These are phyloP conservation scores for Pyrenopolyporus hunteri DNA, from an alignment of 495 filamentous ascomycete genomes.

Conservation along the genomic window DNA sequence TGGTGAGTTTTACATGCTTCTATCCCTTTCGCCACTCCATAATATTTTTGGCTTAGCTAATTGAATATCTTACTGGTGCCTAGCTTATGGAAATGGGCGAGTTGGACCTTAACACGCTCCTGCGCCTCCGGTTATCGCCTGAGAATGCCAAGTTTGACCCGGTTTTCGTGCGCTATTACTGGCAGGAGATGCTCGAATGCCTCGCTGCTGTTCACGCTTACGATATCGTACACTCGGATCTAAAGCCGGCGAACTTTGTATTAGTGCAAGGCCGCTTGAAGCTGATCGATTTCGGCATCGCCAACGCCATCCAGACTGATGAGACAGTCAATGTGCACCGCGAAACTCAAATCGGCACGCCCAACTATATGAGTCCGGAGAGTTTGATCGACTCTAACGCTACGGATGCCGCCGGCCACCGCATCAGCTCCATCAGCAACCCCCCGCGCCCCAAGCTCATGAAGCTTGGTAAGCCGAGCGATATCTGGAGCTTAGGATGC, in stretches of 20 bases:
- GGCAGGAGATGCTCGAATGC: conserved; percentile 99
- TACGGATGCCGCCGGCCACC: conserved; percentile 56
- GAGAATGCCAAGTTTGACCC: conserved; percentile 81
- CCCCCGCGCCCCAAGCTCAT: conserved; percentile 72
- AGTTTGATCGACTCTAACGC: conserved; percentile 84
- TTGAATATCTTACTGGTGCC: background rate
- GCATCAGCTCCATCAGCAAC: conserved; percentile 34
- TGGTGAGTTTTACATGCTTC: conserved; percentile 59
- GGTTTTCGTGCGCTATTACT: conserved; percentile 93
- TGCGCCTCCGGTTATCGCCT: conserved; percentile 69
- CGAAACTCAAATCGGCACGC: conserved; percentile 91
- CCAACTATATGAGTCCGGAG: conserved; percentile 99
- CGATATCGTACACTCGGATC: conserved; percentile 94
- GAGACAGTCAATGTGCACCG: conserved; percentile 97
- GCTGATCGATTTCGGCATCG: conserved; percentile 95
- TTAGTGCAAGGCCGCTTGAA: conserved; percentile 84
- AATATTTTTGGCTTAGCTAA: conserved; percentile 10
- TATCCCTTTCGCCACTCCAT: background rate
- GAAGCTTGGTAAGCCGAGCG: conserved; percentile 93
- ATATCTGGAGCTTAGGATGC: conserved; percentile 95
- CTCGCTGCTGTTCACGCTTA: conserved; percentile 83
- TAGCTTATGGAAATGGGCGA: conserved; percentile 98
- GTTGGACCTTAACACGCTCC: conserved; percentile 87
- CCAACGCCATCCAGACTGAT: conserved; percentile 91
- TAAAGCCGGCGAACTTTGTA: conserved; percentile 95